Conservation (phyloP, 2,329 filamentous ascomycete species). For the Westerdykella aurantiaca region DNA sequence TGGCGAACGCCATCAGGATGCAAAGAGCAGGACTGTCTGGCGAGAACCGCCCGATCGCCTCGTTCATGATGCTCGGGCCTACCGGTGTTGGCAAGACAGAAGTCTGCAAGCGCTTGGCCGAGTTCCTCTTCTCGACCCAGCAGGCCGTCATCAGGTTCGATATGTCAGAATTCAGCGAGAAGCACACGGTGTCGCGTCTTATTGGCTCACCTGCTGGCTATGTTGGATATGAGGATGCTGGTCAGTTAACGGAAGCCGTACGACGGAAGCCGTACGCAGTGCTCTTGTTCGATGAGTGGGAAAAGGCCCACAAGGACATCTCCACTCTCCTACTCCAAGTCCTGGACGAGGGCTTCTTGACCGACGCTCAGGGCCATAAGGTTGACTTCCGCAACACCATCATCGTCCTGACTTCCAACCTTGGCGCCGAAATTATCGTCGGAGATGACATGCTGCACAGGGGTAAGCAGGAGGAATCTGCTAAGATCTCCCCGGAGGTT, state of each 20-base stretch:
- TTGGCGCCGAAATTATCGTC: constrained; percentile 87
- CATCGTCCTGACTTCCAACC: constrained; percentile 91
- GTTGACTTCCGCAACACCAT: constrained; percentile 96
- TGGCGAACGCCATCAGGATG: constrained; percentile 88
- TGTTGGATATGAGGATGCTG: constrained; percentile 93
- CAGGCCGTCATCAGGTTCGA: constrained; percentile 89
- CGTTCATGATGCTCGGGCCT: constrained; percentile 95
- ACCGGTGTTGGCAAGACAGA: constrained; percentile 97
- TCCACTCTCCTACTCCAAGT: constrained; percentile 88
- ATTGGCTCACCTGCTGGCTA: constrained; percentile 93
- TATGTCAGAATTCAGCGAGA: constrained; percentile 97
- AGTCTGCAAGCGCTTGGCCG: constrained; percentile 90
- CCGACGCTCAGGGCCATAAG: constrained; percentile 91
- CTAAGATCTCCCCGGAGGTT: constrained; percentile 66
- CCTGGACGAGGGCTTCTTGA: constrained; percentile 91
- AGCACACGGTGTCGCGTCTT: constrained; percentile 87
- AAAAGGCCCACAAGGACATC: constrained; percentile 95
- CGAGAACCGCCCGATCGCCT: constrained; percentile 84
- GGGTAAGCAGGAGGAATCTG: constrained; percentile 45
- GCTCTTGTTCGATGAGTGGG: constrained; percentile 92
- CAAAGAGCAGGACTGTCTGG: constrained; percentile 88
- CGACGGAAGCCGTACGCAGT: constrained; percentile 93
- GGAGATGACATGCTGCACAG: constrained; percentile 61
- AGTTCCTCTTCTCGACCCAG: constrained; percentile 89
- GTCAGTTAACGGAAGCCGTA: constrained; percentile 92